Evolutionary conservation across 208 protist species (phyloP), one percentile per base, ranked within the genome.

Genomic region (Naegleria fowleri): DNA sequence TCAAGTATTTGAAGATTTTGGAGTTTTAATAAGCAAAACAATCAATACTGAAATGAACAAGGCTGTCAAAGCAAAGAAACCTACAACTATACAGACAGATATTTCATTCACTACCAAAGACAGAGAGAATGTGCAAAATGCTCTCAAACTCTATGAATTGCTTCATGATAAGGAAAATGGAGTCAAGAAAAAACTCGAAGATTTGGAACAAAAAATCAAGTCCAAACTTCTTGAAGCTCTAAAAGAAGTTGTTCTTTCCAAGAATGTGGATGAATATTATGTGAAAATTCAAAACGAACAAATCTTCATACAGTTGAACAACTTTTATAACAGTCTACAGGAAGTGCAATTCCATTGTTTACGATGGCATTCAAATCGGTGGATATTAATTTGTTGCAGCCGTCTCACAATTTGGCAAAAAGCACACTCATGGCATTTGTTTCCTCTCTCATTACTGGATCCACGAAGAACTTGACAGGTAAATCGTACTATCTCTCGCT

Each of bases 1-100:
- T 43, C 83, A 86, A 86, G 83, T 86, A 33, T 86, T 86, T 43
- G 83, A 51, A 19, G 83, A 86, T 5, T 86, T 48, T 86, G 40
- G 83, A 43, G 0, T 13, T 19, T 38, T 13, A 22, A n/a, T 86
- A 13, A 86, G 41, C 16, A 86, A 86, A 43, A 48, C n/a, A 43
- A 29, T 86, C 2, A 43, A 43, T 43, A 51, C 16, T 48, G 83
- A 51, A 86, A 86, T 79, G 13, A 36, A 7, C 25, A 79, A 79
- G 29, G 9, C 6, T 36, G 6, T 79, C 16, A 79, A 79, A 33
- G 6, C 19, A 36, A 36, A 13, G n/a, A 29, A 79, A 9, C 2
- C n/a, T 0, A 7, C 29, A 36, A 19, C 55, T 3, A 29, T 67
- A 67, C 22, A 15, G 19, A 29, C 11, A 67, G 22, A 29, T 15